Evolutionary conservation across 768 basidiomycete species (phyloP).

Genomic region (Crucibulum laeve): DNA sequence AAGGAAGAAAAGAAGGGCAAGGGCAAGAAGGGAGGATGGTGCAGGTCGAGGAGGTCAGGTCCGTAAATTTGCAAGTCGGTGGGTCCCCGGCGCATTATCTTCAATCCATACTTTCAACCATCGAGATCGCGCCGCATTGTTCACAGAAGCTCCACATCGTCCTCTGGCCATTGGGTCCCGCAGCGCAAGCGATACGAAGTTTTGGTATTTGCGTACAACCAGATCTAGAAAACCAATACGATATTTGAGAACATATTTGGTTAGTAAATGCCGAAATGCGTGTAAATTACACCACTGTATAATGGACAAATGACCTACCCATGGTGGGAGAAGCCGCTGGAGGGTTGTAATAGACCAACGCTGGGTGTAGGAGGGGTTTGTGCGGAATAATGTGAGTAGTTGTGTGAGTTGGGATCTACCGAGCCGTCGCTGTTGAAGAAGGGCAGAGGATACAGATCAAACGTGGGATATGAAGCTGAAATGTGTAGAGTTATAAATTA

Average conservation of each 20-base stretch:
- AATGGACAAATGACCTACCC: conserved; percentile 56
- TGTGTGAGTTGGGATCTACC: conserved; percentile 43
- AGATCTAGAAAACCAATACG: conserved; percentile 32
- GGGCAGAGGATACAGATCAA: conserved; percentile 58
- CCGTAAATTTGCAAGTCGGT: too few relatives aligned
- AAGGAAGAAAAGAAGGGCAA: neutral
- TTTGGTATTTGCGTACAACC: conserved; percentile 80
- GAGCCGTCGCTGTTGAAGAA: conserved; percentile 42
- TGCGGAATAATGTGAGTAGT: conserved; percentile 35
- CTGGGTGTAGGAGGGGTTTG: conserved; percentile 37
- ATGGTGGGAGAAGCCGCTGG: conserved; percentile 57
- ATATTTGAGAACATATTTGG: conserved; percentile 5
- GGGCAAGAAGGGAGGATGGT: neutral
- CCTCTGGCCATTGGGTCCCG: conserved; percentile 63
- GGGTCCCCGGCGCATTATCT: too few relatives aligned
- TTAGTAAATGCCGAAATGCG: neutral
- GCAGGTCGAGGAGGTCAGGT: conserved; percentile 8
- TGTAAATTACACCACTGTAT: neutral
- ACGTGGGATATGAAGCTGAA: conserved; percentile 52
- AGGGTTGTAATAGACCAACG: conserved; percentile 69
- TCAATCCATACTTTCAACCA: conserved; percentile 55
- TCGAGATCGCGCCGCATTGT: conserved; percentile 85
- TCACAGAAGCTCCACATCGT: conserved; percentile 90
- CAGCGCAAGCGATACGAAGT: conserved; percentile 72
- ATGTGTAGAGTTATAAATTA: conserved; percentile 2